These are phyloP conservation scores for Penicillium verrucosum DNA, from an alignment of 2,329 filamentous ascomycete species.

Conservation along the genomic window DNA sequence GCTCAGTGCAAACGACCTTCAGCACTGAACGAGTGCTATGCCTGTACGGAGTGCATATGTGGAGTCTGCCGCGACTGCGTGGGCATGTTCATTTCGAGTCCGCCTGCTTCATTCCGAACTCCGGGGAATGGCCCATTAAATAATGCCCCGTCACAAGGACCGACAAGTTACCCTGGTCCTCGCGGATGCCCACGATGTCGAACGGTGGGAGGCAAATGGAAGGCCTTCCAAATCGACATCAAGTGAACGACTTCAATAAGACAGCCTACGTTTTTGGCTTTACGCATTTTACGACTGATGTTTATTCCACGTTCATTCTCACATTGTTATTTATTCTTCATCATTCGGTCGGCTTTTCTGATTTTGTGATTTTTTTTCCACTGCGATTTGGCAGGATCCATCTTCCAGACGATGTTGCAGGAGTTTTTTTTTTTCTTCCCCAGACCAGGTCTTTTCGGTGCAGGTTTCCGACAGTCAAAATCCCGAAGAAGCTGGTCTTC, in stretches of 20 bases:
- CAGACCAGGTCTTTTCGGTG: conserved; percentile 10
- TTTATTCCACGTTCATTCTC: conserved; percentile 20
- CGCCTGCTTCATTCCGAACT: conserved; percentile 39
- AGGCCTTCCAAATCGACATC: conserved; percentile 48
- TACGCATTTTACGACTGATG: conserved; percentile 34
- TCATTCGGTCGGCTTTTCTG: background rate
- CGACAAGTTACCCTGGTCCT: conserved; percentile 39
- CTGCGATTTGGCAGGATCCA: conserved; percentile 7
- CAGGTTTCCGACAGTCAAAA: conserved; percentile 22
- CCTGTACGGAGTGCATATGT: conserved; percentile 94
- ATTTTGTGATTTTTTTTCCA: background rate
- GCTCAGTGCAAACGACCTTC: conserved; percentile 78
- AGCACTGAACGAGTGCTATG: conserved; percentile 77
- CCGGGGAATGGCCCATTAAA: conserved; percentile 26
- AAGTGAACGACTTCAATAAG: conserved; percentile 30
- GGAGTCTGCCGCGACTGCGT: conserved; percentile 88
- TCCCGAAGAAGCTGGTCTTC: conserved; percentile 29
- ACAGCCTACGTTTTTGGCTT: conserved; percentile 16
- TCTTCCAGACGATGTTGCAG: conserved; percentile 4
- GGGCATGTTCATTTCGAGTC: conserved; percentile 43
- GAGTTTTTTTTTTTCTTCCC: conserved; percentile 10
- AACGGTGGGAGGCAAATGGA: conserved; percentile 47
- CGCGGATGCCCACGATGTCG: conserved; percentile 47
- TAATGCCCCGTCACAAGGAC: conserved; percentile 22
- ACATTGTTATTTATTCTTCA: conserved; percentile 8